phyloP scores from a whole-genome alignment of 164 flowering plant species.

The Vitis rotundifolia region DNA sequence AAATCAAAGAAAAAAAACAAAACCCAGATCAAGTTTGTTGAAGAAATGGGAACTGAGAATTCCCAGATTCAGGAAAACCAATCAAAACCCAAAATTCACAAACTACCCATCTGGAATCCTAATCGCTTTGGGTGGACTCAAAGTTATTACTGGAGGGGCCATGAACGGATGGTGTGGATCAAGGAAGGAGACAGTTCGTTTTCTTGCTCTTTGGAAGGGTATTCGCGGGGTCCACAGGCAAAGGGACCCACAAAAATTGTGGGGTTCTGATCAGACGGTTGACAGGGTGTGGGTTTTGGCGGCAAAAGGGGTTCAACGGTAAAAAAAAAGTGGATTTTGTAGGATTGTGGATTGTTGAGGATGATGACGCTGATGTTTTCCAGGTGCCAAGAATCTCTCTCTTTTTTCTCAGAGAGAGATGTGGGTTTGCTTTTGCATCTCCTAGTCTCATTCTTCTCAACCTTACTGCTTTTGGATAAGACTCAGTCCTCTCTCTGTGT shows the following conservation, averaged over 20 bases:
- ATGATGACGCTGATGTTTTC: neutral
- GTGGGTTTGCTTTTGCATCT: neutral
- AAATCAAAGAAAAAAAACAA: neutral
- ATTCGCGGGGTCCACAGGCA: conserved; percentile 20
- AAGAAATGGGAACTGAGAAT: conserved; percentile 4
- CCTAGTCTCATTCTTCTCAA: neutral
- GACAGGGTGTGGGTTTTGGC: conserved; percentile 16
- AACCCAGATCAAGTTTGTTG: conserved; percentile 9
- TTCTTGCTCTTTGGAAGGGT: conserved; percentile 27
- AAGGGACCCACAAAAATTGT: conserved; percentile 20
- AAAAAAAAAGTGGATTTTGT: neutral
- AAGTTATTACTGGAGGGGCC: conserved; percentile 24
- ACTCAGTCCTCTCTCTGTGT: neutral
- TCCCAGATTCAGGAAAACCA: neutral
- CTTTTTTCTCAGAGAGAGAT: neutral
- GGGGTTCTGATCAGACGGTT: conserved; percentile 7
- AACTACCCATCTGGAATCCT: conserved; percentile 30
- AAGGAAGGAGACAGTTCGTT: conserved; percentile 17
- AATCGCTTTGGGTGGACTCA: conserved; percentile 51
- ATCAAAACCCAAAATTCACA: conserved; percentile 5
- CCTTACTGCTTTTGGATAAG: conserved; percentile 15
- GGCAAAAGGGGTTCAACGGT: conserved; percentile 18
- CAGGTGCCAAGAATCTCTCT: neutral
- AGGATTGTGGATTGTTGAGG: neutral
- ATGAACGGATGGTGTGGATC: conserved; percentile 20